Evolutionary conservation across 2,329 filamentous ascomycete species (phyloP).

Genomic region (Xylariaceae sp.): DNA sequence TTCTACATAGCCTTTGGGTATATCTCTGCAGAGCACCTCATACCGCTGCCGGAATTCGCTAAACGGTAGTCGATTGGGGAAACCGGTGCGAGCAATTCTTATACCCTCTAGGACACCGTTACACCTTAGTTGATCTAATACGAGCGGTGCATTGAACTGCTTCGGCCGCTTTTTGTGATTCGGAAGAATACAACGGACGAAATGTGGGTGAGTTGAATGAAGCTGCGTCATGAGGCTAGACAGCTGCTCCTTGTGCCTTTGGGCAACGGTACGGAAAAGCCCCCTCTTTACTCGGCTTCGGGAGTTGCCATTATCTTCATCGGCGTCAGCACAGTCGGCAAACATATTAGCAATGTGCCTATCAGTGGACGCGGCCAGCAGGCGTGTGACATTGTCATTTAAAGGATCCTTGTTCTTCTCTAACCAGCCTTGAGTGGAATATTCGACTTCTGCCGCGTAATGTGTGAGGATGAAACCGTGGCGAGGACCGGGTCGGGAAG

Average conservation of each 20-base stretch:
- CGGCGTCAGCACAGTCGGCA: conserved; percentile 81
- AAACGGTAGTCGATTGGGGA: conserved; percentile 92
- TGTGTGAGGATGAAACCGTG: conserved; percentile 97
- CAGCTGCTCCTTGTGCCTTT: conserved; percentile 97
- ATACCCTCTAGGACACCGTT: conserved; percentile 99
- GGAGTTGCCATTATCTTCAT: conserved; percentile 73
- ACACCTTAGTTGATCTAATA: conserved; percentile 95
- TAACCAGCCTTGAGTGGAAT: conserved; percentile 91
- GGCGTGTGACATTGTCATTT: conserved; percentile 93
- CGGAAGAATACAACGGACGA: conserved; percentile 95
- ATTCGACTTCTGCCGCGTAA: conserved; percentile 97
- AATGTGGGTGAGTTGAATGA: conserved; percentile 96
- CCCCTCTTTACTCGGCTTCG: conserved; percentile 93
- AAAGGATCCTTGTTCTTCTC: conserved; percentile 99
- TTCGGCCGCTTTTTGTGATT: conserved; percentile 98
- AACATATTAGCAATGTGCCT: conserved; percentile 86
- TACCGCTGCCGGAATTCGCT: conserved; percentile 95
- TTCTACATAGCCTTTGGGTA: conserved; percentile 90
- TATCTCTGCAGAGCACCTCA: conserved; percentile 86
- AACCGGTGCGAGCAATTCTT: conserved; percentile 93
- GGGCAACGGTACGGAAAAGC: conserved; percentile 93
- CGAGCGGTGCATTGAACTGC: conserved; percentile 88
- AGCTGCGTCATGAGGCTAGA: conserved; percentile 94
- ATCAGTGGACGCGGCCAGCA: conserved; percentile 83
- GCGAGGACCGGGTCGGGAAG: conserved; percentile 73